Base-by-base conservation (phyloP, 2,329 filamentous ascomycete genomes). In the Clonostachys sp. region DNA sequence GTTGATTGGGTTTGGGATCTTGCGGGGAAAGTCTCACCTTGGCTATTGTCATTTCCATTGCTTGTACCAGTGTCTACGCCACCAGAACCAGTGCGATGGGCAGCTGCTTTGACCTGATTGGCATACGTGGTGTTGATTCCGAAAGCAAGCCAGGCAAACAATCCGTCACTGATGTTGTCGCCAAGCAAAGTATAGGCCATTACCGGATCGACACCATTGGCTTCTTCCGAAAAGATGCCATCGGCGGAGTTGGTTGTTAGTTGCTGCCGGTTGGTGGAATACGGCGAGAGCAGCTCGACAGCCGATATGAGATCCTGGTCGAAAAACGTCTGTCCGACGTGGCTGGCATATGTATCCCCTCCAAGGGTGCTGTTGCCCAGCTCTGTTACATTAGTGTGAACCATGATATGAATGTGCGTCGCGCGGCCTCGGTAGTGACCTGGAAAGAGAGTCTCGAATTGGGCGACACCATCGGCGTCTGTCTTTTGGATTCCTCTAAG, bases 311-410 rank as follows among this genome's bases (percentile, higher is more conserved):
- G 72, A 46, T 71, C 68, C 56, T 84, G 76, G 61, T 84, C 79
- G 57, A 83, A 80, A 66, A 82, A 86, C 47, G 82, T 62, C 61
- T 86, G 81, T n/a, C 82, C 81, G 33, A 85, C 73, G 61, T 86
- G 80, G 9, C 78, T 75, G 46, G 79, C 72, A 34, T 63, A 64
- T 41, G 60, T 61, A 1, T 63, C 57, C 33, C 57, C 60, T 17
- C 60, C 59, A 5, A 70, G 59, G 1, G 67, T 68, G 34, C 59
- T 51, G 53, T 70, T 69, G 34, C 54, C 42, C 14, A 60, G 52
- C 5, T 61, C 49, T 9, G 62, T 63, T 4, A 63, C 63, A 45
- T 66, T 66, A 43, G 61, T 55, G 51, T 69, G 60, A 69, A 72
- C 60, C 43, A 67, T 53, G 34, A 68, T 45, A 50, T 79, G 76